Evolutionary conservation across 495 filamentous ascomycete species (phyloP).

Genomic region (Aspergillus steynii): DNA sequence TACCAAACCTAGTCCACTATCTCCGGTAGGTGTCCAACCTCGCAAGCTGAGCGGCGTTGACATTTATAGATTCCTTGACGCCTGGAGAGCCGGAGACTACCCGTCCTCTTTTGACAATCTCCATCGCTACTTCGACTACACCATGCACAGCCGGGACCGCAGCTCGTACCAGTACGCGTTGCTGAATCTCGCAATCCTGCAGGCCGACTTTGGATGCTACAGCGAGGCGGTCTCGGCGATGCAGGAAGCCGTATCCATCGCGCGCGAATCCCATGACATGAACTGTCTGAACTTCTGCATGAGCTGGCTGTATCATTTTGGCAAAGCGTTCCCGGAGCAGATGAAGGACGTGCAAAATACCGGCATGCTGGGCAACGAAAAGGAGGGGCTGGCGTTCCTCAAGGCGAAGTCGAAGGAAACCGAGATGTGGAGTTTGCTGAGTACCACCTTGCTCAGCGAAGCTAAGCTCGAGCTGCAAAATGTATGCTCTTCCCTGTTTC

Average conservation of each 20-base stretch:
- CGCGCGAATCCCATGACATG: constrained; percentile 89
- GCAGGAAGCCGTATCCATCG: constrained; percentile 88
- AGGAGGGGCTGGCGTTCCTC: constrained; percentile 79
- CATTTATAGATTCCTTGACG: constrained; percentile 70
- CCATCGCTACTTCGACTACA: constrained; percentile 96
- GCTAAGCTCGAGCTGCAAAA: constrained; percentile 73
- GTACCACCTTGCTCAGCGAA: constrained; percentile 82
- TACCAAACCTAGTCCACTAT: constrained; percentile 76
- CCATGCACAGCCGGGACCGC: constrained; percentile 82
- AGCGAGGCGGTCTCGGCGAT: constrained; percentile 89
- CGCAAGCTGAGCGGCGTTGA: constrained; percentile 4
- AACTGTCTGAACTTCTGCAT: constrained; percentile 91
- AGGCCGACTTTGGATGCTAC: constrained; percentile 93
- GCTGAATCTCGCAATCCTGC: constrained; percentile 89
- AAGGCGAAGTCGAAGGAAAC: constrained; percentile 86
- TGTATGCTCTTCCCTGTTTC: constrained; percentile 34
- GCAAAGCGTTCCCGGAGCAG: constrained; percentile 76
- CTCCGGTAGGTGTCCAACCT: constrained; percentile 54
- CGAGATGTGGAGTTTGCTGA: constrained; percentile 84
- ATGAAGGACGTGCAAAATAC: constrained; percentile 68
- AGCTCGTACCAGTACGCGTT: constrained; percentile 95
- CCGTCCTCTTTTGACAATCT: constrained; percentile 85
- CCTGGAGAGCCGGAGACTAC: constrained; percentile 90
- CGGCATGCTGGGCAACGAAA: constrained; percentile 74
- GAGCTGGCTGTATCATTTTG: constrained; percentile 97